Evolutionary conservation across 2,329 filamentous ascomycete genomes (phyloP), one percentile per base, ranked within the genome.

Genomic region (Aureobasidium leucospermi): DNA sequence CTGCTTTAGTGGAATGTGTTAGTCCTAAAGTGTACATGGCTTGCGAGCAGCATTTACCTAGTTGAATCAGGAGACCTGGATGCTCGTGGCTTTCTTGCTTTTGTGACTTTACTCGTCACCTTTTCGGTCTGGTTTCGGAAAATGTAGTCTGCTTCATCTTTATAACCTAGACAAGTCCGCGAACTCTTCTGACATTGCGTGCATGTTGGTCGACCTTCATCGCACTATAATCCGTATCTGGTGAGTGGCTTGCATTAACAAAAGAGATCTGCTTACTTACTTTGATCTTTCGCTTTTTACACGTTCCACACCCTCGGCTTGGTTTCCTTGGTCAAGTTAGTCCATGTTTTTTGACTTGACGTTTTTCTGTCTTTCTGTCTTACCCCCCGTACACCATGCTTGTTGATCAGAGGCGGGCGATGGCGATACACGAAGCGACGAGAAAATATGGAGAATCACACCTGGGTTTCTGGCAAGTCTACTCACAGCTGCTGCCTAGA

Each of bases 101-200:
- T 59, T 19, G 47, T 39, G 29, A 52, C 13, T 31, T 29, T 52
- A 31, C n/a, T 31, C 4, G 57, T 53, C 16, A 59, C 58, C 29
- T 85, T 84, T 64, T 83, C 81, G 31, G 86, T 89, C 73, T 89
- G 86, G 69, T 89, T 86, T 59, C 86, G 83, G 66, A 89, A 88
- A 58, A 89, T 81, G 28, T 89, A 74, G 65, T 89, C 86, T 65
- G 89, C 87, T 64, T 88, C 85, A 67, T 88, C 84, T 69, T 84
- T 84, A 71, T 87, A 87, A 47, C 85, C 85, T 3, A 85, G 85
- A 67, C 85, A 88, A 64, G 80, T 76, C 41, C 84, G 79, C 60
- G 82, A 77, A 39, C 84, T 85, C 66, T 86, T 87, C 63, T 78
- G 74, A 66, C 85, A 87, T 68, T 87, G 84, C 42, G 80, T 81